These are phyloP conservation scores for Pichia sp. DNA, from an alignment of 1,139 yeast species.

Conservation along the genomic window DNA sequence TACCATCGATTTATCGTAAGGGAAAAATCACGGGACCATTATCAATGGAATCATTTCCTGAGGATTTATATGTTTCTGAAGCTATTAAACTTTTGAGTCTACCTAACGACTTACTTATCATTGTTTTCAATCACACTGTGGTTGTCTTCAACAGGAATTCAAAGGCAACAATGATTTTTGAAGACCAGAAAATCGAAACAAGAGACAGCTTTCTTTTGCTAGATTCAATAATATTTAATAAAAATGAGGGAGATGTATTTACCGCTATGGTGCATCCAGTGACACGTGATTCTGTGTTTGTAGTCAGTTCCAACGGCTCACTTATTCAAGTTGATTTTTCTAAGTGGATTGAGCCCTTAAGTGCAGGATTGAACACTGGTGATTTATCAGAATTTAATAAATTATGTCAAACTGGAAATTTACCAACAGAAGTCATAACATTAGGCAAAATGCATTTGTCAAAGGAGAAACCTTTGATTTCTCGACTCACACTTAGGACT, in stretches of 20 bases:
- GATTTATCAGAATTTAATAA: slow-evolving; percentile 17
- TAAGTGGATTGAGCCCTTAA: slow-evolving; percentile 26
- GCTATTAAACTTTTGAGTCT: slow-evolving; percentile 34
- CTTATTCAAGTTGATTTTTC: slow-evolving; percentile 28
- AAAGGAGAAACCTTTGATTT: not conserved
- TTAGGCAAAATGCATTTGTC: slow-evolving; percentile 20
- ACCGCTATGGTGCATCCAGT: slow-evolving; percentile 23
- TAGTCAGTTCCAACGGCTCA: slow-evolving; percentile 20
- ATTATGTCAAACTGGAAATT: slow-evolving; percentile 11
- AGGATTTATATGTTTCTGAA: slow-evolving; percentile 40
- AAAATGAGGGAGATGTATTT: slow-evolving; percentile 11
- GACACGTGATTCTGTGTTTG: slow-evolving; percentile 20
- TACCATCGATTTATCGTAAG: slow-evolving; percentile 20
- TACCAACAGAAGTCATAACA: slow-evolving; percentile 24
- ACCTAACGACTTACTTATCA: slow-evolving; percentile 24
- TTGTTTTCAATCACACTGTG: slow-evolving; percentile 23
- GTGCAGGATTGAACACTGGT: slow-evolving; percentile 18
- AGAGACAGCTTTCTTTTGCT: slow-evolving; percentile 13
- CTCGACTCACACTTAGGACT: slow-evolving; percentile 14
- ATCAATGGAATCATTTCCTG: slow-evolving; percentile 48
- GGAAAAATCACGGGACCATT: slow-evolving; percentile 44
- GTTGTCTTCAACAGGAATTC: slow-evolving; percentile 22
- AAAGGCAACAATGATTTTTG: slow-evolving; percentile 24
- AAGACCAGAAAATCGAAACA: slow-evolving; percentile 16
- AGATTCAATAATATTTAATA: slow-evolving; percentile 19